phyloP scores from a whole-genome alignment of 2,329 filamentous ascomycete genomes.

The Beauveria varroae region DNA sequence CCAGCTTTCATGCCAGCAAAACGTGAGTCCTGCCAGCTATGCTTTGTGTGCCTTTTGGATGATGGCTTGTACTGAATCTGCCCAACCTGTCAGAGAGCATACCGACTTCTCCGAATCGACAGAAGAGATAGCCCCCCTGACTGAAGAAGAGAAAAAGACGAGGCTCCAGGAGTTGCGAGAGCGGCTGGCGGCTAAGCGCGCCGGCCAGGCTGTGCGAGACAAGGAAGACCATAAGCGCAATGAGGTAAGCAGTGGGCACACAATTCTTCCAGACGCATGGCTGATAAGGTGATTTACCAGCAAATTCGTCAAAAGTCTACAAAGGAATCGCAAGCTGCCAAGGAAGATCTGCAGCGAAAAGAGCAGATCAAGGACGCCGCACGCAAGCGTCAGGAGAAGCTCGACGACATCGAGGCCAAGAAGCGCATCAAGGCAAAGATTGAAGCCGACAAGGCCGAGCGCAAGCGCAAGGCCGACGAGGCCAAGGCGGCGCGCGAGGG shows the following conservation, averaged over 20 bases:
- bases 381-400: conserved; percentile 80
- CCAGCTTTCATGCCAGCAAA: conserved; percentile 85
- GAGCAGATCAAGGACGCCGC: conserved; percentile 89
- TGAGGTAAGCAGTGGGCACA: conserved; percentile 47
- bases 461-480: conserved; percentile 74
- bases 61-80: neutral
- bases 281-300: conserved; percentile 25
- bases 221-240: conserved; percentile 79
- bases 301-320: conserved; percentile 78
- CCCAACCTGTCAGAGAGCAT: conserved; percentile 53
- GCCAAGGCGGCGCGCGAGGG: conserved; percentile 84
- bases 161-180: conserved; percentile 67
- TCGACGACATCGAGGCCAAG: conserved; percentile 76
- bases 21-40: conserved; percentile 42
- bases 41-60: neutral
- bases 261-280: neutral
- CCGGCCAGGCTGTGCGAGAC: conserved; percentile 60
- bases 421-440: conserved; percentile 89
- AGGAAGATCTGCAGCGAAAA: conserved; percentile 81
- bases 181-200: conserved; percentile 65
- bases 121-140: conserved; percentile 84
- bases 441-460: conserved; percentile 86
- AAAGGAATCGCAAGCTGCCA: conserved; percentile 78
- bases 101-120: conserved; percentile 88
- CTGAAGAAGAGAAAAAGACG: conserved; percentile 83